Conservation (phyloP, 2,329 filamentous ascomycete species). For the Pyrenophora graminea region DNA sequence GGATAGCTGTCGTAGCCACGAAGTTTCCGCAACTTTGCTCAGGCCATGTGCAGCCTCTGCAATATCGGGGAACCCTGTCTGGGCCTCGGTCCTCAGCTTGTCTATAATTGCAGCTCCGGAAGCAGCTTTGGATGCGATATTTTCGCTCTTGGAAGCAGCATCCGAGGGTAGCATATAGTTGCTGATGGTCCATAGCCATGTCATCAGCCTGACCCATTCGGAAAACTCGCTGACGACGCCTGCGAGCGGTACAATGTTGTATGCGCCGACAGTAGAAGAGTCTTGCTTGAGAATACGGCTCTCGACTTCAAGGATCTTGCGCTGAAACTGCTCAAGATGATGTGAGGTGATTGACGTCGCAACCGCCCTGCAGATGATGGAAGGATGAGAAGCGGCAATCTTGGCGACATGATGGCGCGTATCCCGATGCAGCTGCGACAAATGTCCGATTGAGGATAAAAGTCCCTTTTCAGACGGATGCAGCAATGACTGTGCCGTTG, state of each 20-base stretch:
- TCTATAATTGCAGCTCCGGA: conserved; percentile 78
- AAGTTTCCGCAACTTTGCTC: conserved; percentile 77
- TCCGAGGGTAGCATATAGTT: conserved; percentile 65
- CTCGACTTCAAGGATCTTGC: conserved; percentile 84
- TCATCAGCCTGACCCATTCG: conserved; percentile 81
- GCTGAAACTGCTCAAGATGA: conserved; percentile 80
- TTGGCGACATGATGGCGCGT: conserved; percentile 69
- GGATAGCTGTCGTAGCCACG: conserved; percentile 88
- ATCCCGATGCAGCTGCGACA: conserved; percentile 77
- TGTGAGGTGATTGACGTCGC: conserved; percentile 74
- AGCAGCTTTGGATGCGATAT: conserved; percentile 46
- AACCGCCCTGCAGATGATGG: conserved; percentile 84
- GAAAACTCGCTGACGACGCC: conserved; percentile 81
- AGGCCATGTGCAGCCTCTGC: conserved; percentile 75
- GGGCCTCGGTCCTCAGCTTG: conserved; percentile 72
- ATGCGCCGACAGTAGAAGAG: conserved; percentile 80
- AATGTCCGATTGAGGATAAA: conserved; percentile 72
- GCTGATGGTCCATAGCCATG: conserved; percentile 80
- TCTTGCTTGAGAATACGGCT: conserved; percentile 75
- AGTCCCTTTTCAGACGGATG: conserved; percentile 84
- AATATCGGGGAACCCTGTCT: conserved; percentile 87
- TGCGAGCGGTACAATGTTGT: conserved; percentile 90
- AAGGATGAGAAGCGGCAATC: conserved; percentile 73
- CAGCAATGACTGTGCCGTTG: conserved; percentile 52
- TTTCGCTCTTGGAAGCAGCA: conserved; percentile 17